phyloP scores from a whole-genome alignment of 2,329 filamentous ascomycete genomes.

The Aspergillus viridinutans region DNA sequence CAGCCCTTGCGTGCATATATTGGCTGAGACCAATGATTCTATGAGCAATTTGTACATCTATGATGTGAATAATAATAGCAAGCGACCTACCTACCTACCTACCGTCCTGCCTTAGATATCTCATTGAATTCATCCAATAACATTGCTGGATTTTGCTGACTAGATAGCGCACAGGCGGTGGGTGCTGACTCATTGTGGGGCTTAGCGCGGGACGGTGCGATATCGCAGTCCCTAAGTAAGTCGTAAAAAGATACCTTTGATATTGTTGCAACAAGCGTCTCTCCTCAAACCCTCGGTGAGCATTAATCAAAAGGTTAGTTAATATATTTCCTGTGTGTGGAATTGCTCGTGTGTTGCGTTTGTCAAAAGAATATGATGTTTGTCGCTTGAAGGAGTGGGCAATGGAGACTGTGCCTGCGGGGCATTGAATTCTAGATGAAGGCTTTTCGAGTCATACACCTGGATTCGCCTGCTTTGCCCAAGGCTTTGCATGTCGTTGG shows the following conservation, averaged over 20 bases:
- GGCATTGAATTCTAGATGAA: background rate
- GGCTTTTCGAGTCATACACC: background rate
- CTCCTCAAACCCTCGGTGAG: constrained; percentile 12
- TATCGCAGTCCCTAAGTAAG: constrained; percentile 22
- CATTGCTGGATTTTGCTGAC: background rate
- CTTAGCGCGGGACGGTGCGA: constrained; percentile 17
- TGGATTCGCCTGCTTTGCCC: background rate
- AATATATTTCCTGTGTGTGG: background rate
- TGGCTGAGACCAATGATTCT: too few species aligned
- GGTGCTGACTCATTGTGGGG: constrained; percentile 24
- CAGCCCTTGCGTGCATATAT: background rate
- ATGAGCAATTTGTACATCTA: background rate
- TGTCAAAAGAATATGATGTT: background rate
- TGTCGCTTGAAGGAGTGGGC: background rate
- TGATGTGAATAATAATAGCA: background rate
- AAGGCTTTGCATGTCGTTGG: background rate
- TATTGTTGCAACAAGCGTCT: constrained; percentile 17
- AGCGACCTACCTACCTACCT: too few species aligned
- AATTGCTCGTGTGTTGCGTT: background rate
- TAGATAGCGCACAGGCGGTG: background rate
- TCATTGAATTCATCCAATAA: background rate
- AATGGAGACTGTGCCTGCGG: background rate
- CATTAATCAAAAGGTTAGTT: constrained; percentile 20
- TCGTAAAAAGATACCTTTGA: constrained; percentile 2
- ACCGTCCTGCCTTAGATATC: too few species aligned